phyloP scores from a whole-genome alignment of 148 eudicot genomes.

The Diospyros lotus region DNA sequence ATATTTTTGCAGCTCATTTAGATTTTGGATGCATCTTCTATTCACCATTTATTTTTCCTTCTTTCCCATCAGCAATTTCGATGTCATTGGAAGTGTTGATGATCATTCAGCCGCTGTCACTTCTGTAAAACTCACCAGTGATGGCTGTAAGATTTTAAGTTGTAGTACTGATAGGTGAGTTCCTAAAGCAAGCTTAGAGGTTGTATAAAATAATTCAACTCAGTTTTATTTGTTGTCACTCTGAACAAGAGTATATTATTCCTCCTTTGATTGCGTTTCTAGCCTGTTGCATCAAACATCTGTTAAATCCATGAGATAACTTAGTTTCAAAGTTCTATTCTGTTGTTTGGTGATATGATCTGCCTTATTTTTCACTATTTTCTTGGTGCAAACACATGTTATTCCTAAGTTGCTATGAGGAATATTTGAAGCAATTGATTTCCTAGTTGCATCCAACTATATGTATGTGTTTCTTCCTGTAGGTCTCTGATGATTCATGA shows the following conservation, averaged over 20 bases:
- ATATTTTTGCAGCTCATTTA: background rate
- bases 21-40: conserved; percentile 6
- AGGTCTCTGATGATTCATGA: conserved; percentile 36
- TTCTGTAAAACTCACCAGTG: conserved; percentile 30
- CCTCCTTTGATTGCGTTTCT: background rate
- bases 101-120: conserved; percentile 44
- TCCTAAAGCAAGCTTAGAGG: background rate
- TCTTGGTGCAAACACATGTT: background rate
- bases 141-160: conserved; percentile 37
- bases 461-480: conserved; percentile 10
- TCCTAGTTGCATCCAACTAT: background rate
- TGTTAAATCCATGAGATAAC: background rate
- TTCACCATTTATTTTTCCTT: background rate
- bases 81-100: conserved; percentile 35
- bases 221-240: background rate
- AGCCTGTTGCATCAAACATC: background rate
- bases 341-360: background rate
- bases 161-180: conserved; percentile 43
- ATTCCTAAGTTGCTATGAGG: background rate
- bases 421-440: background rate
- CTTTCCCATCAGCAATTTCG: conserved; percentile 35
- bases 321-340: background rate
- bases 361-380: background rate
- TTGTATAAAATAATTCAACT: background rate
- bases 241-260: background rate